These are phyloP conservation scores for Amniculicola lignicola DNA, from an alignment of 495 filamentous ascomycete genomes.

Conservation along the genomic window DNA sequence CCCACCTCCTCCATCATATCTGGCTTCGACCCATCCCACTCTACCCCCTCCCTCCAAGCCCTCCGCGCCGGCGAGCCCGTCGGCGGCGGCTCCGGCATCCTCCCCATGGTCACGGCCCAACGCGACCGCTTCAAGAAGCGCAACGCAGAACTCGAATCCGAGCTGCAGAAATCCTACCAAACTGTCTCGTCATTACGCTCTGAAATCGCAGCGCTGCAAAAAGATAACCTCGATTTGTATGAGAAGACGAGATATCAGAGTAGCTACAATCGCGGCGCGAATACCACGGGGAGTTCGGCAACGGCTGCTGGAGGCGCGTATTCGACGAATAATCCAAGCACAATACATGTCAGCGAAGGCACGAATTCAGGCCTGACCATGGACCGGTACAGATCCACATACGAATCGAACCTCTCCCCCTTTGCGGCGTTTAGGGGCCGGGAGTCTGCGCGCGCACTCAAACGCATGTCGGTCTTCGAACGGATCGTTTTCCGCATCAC, in stretches of 20 bases:
- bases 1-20: conserved; percentile 97
- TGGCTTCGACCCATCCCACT: conserved; percentile 72
- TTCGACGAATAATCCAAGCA: conserved; percentile 68
- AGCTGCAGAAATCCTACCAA: conserved; percentile 76
- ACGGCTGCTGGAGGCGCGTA: too few species aligned
- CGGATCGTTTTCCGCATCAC: conserved; percentile 87
- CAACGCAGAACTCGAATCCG: conserved; percentile 85
- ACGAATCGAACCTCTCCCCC: conserved; percentile 91
- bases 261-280: conserved; percentile 67
- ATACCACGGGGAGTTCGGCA: conserved; percentile 61
- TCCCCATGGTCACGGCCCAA: conserved; percentile 98
- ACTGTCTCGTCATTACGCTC: conserved; percentile 83
- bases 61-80: conserved; percentile 66
- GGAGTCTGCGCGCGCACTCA: conserved; percentile 88
- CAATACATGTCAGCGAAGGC: conserved; percentile 59
- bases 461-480: conserved; percentile 90
- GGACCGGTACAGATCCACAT: conserved; percentile 87
- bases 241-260: conserved; percentile 97
- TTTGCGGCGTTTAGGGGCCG: conserved; percentile 93
- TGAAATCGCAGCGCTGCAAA: conserved; percentile 87
- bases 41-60: conserved; percentile 49
- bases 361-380: conserved; percentile 63
- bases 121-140: conserved; percentile 97
- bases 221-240: conserved; percentile 94
- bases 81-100: conserved; percentile 81